These are phyloP conservation scores for Fraxinus ornus DNA, from an alignment of 305 asterid species.

Conservation along the genomic window DNA sequence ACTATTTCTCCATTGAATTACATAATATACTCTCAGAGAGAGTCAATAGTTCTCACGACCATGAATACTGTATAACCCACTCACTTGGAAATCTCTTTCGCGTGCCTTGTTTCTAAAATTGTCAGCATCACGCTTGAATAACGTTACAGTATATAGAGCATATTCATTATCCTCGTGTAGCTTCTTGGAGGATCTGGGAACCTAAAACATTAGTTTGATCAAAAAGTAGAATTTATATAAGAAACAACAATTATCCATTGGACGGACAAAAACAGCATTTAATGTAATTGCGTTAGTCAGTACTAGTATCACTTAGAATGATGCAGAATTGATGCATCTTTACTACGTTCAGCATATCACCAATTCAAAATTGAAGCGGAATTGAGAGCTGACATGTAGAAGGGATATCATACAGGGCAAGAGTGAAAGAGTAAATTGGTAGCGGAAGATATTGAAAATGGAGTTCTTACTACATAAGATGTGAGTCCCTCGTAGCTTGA, in stretches of 20 bases:
- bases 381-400: slow-evolving; percentile 13
- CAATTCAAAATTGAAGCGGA: background rate
- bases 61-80: slow-evolving; percentile 27
- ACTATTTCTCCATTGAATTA: background rate
- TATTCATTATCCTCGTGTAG: slow-evolving; percentile 93
- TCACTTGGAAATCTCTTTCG: slow-evolving; percentile 85
- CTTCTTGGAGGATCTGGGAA: slow-evolving; percentile 95
- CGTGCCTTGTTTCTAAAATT: slow-evolving; percentile 88
- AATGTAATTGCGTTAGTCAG: background rate
- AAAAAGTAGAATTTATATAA: slow-evolving; percentile 28
- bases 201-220: slow-evolving; percentile 54
- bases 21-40: slow-evolving; percentile 7
- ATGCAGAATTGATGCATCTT: background rate
- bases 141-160: slow-evolving; percentile 80
- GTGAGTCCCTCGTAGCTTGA: slow-evolving; percentile 89
- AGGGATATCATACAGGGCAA: background rate
- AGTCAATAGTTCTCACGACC: slow-evolving; percentile 9
- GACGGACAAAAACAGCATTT: background rate
- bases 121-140: slow-evolving; percentile 95
- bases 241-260: background rate
- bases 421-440: background rate
- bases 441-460: slow-evolving; percentile 1
- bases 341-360: background rate
- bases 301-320: slow-evolving; percentile 7
- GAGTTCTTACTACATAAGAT: slow-evolving; percentile 66